A percentile compares a stretch with the other conserved stretches of the same genome.
Evolutionary conservation across 106 monocot genomes (phyloP).

Genomic region (Ottelia alismoides): DNA sequence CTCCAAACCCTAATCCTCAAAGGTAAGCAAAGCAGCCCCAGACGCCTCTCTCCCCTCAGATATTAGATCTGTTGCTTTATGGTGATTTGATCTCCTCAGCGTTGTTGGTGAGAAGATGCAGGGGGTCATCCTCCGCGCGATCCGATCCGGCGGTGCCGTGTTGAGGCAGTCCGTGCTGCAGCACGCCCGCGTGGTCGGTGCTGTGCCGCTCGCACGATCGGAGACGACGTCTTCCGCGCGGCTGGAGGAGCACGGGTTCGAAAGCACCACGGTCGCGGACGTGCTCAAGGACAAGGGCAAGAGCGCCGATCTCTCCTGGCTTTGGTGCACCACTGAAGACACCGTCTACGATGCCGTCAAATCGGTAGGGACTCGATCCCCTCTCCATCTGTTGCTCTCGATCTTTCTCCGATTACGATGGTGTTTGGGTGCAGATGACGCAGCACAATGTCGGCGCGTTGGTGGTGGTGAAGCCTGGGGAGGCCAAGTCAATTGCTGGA

Average conservation of each 20-base stretch:
- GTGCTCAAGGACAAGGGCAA: constrained; percentile 7
- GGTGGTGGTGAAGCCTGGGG: constrained; percentile 83
- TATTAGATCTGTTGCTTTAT: no score
- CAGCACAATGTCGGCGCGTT: constrained; percentile 88
- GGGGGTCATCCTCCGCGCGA: not conserved
- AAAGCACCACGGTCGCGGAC: constrained; percentile 10
- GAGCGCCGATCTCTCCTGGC: constrained; percentile 10
- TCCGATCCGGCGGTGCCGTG: constrained; percentile 3
- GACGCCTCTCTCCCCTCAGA: no score
- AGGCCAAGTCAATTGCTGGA: constrained; percentile 58
- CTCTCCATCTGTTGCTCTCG: no score
- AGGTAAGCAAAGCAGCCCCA: no score
- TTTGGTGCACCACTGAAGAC: constrained; percentile 16
- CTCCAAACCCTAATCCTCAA: no score
- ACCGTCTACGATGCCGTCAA: constrained; percentile 15
- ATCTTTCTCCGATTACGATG: no score
- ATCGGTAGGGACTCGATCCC: no score
- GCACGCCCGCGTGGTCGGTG: constrained; percentile 4
- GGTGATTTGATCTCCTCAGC: no score
- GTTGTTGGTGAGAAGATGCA: no score
- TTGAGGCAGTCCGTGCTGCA: constrained; percentile 3
- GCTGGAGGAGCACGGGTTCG: constrained; percentile 9
- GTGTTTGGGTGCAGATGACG: constrained; percentile 72
- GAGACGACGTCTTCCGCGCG: not conserved
- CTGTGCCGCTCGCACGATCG: no score